A percentile compares a stretch with the other conserved stretches of the same genome.
phyloP scores from a whole-genome alignment of 78 protist species.

The Pigoraptor vietnamica region DNA sequence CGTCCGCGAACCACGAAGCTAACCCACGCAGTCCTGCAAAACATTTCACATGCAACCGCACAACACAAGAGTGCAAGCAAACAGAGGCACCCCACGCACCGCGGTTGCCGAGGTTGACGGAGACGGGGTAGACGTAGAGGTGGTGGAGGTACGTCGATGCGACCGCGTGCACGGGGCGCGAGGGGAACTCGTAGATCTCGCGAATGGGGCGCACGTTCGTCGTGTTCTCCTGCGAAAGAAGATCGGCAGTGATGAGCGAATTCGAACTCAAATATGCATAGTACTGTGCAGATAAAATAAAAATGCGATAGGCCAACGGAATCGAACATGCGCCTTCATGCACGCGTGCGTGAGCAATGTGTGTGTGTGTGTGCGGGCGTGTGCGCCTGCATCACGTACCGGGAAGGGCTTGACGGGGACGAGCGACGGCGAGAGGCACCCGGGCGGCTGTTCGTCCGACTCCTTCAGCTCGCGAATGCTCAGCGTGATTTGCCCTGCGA shows the following conservation, averaged over 20 bases:
- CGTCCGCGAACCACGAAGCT: no score
- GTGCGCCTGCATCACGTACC: no score
- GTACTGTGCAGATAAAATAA: no score
- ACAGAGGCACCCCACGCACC: neutral
- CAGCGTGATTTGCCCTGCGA: neutral
- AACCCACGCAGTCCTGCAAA: no score
- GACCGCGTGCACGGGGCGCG: neutral
- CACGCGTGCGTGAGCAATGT: no score
- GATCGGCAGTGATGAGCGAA: no score
- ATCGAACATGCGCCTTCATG: no score
- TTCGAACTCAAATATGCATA: no score
- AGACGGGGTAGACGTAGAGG: conserved; percentile 9
- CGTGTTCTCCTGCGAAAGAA: neutral
- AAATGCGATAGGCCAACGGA: no score
- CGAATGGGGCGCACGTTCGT: neutral
- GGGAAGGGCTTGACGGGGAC: neutral
- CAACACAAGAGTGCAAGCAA: no score
- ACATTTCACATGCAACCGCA: no score
- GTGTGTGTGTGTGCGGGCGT: no score
- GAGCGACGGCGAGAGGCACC: neutral
- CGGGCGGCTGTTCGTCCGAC: neutral
- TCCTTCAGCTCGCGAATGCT: neutral
- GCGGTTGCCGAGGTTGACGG: neutral
- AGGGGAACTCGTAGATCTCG: neutral
- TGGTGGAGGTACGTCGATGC: neutral